Evolutionary conservation across 2,329 filamentous ascomycete genomes (phyloP).

Genomic region (Penicillium sp.): DNA sequence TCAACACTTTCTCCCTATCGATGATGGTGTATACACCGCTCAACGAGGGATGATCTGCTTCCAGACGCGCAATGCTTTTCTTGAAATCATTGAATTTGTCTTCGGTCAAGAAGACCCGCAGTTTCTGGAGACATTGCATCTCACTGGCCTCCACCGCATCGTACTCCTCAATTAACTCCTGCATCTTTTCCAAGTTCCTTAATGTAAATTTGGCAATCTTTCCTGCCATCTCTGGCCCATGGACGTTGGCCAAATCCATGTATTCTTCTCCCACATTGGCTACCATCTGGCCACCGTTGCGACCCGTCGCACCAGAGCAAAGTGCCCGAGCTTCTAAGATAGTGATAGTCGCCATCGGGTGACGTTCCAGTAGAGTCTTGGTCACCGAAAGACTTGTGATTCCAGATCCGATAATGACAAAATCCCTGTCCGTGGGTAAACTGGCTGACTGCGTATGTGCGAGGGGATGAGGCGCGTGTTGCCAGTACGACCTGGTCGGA

Average conservation of each 20-base stretch:
- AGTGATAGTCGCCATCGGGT: constrained; percentile 26
- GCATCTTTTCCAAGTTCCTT: constrained; percentile 36
- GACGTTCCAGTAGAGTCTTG: constrained; percentile 28
- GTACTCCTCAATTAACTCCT: constrained; percentile 33
- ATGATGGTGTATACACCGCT: constrained; percentile 26
- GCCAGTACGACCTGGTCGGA: constrained; percentile 39
- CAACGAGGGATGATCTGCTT: constrained; percentile 21
- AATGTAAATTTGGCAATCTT: constrained; percentile 40
- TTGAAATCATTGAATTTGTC: constrained; percentile 19
- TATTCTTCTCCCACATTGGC: constrained; percentile 29
- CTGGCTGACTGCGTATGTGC: constrained; percentile 27
- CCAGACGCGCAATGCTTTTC: constrained; percentile 19
- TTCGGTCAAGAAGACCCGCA: constrained; percentile 24
- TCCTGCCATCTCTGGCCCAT: constrained; percentile 29
- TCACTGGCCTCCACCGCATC: constrained; percentile 27
- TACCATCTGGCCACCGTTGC: constrained; percentile 36
- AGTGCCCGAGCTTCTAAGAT: constrained; percentile 36
- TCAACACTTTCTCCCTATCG: constrained; percentile 11
- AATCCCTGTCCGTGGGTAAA: constrained; percentile 26
- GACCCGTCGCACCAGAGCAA: constrained; percentile 37
- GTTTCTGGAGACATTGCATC: constrained; percentile 21
- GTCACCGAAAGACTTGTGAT: constrained; percentile 35
- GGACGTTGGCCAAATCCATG: constrained; percentile 14
- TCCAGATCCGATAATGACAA: constrained; percentile 37
- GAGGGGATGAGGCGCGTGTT: constrained; percentile 31